Evolutionary conservation across 495 filamentous ascomycete genomes (phyloP).

Genomic region (Thermochaetoides thermophila): DNA sequence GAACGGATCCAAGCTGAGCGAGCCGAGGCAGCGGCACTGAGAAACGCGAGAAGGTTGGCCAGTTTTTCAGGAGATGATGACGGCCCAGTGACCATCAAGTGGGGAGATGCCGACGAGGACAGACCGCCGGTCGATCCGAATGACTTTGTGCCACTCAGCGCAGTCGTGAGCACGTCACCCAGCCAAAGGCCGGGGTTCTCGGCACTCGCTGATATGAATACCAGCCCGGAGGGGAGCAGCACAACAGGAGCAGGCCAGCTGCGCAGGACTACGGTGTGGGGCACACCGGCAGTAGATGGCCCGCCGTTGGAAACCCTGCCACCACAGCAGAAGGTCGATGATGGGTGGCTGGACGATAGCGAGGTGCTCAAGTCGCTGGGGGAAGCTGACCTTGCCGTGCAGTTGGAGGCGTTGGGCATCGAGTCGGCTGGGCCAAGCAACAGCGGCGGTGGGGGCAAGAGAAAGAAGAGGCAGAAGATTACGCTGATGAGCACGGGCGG

Average conservation of each 20-base stretch:
- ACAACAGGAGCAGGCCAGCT: no score
- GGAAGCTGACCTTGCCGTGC: constrained; percentile 25
- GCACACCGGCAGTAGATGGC: constrained; percentile 49
- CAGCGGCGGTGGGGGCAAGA: constrained; percentile 39
- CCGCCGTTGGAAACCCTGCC: constrained; percentile 30
- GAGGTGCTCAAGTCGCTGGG: constrained; percentile 22
- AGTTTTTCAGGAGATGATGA: constrained; percentile 18
- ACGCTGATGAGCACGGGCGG: constrained; percentile 75
- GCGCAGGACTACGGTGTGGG: constrained; percentile 97
- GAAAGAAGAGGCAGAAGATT: constrained; percentile 89
- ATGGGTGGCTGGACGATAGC: constrained; percentile 66
- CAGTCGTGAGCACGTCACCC: constrained; percentile 24
- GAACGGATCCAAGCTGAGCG: constrained; percentile 78
- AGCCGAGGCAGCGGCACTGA: constrained; percentile 44
- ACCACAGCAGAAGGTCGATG: constrained; percentile 32
- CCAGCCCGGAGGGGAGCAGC: constrained; percentile 55
- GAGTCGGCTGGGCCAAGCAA: constrained; percentile 16
- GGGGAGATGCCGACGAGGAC: constrained; percentile 9
- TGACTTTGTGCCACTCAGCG: constrained; percentile 54
- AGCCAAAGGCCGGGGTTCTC: constrained; percentile 26
- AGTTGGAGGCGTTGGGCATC: constrained; percentile 30
- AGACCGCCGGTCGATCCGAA: constrained; percentile 26
- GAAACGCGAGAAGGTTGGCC: constrained; percentile 23
- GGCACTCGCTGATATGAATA: constrained; percentile 44
- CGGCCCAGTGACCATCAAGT: constrained; percentile 21